Evolutionary conservation across 2,329 filamentous ascomycete genomes (phyloP).

Genomic region (Dryadomyces quercivorus): DNA sequence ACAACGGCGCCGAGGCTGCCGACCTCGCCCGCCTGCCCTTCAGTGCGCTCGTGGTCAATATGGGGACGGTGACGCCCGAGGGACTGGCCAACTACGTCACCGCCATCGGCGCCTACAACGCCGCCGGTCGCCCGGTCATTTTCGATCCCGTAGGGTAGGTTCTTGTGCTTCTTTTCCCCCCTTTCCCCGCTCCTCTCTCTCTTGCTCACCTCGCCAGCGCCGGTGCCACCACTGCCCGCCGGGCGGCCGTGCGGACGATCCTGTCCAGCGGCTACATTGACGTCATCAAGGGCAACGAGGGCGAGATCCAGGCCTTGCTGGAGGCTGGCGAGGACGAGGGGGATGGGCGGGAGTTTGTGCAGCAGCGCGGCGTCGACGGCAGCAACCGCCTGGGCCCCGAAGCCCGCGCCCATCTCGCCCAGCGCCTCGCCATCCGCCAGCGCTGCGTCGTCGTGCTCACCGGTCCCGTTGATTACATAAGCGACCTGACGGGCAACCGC

Average conservation of each 20-base stretch:
- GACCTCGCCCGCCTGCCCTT: slow-evolving; percentile 63
- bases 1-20: slow-evolving; percentile 66
- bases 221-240: slow-evolving; percentile 66
- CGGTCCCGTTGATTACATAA: slow-evolving; percentile 63
- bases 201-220: slow-evolving; percentile 31
- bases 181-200: slow-evolving; percentile 1
- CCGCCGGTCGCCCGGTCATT: slow-evolving; percentile 59
- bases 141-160: slow-evolving; percentile 76
- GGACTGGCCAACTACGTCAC: slow-evolving; percentile 58
- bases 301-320: slow-evolving; percentile 66
- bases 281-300: slow-evolving; percentile 89
- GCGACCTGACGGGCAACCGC: slow-evolving; percentile 47
- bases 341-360: slow-evolving; percentile 16
- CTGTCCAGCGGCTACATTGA: slow-evolving; percentile 66
- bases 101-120: slow-evolving; percentile 73
- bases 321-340: slow-evolving; percentile 30
- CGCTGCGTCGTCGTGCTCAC: slow-evolving; percentile 71
- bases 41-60: slow-evolving; percentile 79
- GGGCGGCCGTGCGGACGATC: slow-evolving; percentile 57
- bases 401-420: slow-evolving; percentile 48
- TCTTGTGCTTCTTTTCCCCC: neutral
- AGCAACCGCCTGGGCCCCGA: slow-evolving; percentile 36
- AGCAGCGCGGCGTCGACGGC: slow-evolving; percentile 80
- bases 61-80: slow-evolving; percentile 79
- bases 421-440: slow-evolving; percentile 53